Percentiles rank a stretch among this genome's conserved stretches.
Conservation (phyloP, 768 basidiomycete genomes). For the Mycena albidolilacea region DNA sequence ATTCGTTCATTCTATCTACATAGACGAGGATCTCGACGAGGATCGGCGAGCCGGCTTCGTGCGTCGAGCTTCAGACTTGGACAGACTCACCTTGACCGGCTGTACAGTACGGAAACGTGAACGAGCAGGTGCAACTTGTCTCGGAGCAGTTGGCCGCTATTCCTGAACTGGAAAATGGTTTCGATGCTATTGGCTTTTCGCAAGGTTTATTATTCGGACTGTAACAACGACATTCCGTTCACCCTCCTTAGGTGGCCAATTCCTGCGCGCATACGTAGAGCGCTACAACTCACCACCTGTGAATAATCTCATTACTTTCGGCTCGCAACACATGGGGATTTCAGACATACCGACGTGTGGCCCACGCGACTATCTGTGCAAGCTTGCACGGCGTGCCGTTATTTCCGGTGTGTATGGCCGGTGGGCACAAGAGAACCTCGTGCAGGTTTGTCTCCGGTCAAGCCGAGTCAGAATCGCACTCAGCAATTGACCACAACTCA, state of each 20-base stretch:
- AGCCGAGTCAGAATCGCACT: neutral
- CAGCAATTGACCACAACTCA: constrained; percentile 44
- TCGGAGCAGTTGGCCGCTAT: constrained; percentile 75
- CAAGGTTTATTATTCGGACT: constrained; percentile 66
- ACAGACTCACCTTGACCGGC: neutral
- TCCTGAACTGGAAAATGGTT: constrained; percentile 76
- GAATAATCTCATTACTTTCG: constrained; percentile 89
- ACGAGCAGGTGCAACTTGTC: constrained; percentile 77
- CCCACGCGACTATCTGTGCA: constrained; percentile 78
- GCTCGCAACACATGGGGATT: constrained; percentile 90
- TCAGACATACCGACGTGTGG: constrained; percentile 80
- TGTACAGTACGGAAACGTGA: constrained; percentile 81
- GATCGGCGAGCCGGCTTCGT: constrained; percentile 84
- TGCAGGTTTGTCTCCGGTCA: constrained; percentile 67
- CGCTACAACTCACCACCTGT: constrained; percentile 81
- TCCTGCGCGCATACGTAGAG: constrained; percentile 89
- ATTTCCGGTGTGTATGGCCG: constrained; percentile 76
- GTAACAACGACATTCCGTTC: neutral
- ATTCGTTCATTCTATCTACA: constrained; percentile 81
- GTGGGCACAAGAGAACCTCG: constrained; percentile 83
- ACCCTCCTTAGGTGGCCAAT: constrained; percentile 77
- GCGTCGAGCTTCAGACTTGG: constrained; percentile 50
- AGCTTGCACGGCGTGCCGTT: constrained; percentile 72
- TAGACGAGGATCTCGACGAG: constrained; percentile 71
- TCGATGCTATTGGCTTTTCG: constrained; percentile 91